Conservation (phyloP, 768 basidiomycete species). For the Fomitopsis serialis region DNA sequence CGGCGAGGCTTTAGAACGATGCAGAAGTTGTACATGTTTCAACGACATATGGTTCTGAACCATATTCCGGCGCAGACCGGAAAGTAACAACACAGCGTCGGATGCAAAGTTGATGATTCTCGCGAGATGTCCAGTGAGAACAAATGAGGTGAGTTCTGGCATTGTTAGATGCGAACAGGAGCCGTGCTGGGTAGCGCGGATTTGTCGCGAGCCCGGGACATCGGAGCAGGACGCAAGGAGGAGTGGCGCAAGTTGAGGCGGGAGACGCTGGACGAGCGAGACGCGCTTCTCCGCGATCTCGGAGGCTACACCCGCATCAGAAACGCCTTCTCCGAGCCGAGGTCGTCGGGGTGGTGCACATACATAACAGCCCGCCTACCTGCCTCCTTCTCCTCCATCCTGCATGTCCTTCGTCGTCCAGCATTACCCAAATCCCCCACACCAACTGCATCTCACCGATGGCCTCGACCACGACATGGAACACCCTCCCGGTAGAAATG, state of each 20-base stretch:
- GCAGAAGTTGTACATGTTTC: too few relatives aligned
- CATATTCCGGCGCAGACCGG: too few relatives aligned
- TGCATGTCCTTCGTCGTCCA: background rate
- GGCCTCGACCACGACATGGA: slow-evolving; percentile 33
- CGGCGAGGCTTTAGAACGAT: too few relatives aligned
- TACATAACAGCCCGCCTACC: background rate
- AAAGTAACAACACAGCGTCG: too few relatives aligned
- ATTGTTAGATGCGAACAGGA: too few relatives aligned
- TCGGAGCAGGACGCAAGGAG: too few relatives aligned
- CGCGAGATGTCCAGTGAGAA: too few relatives aligned
- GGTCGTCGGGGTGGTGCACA: slow-evolving; percentile 12
- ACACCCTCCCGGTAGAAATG: slow-evolving; percentile 59
- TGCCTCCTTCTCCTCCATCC: slow-evolving; percentile 3
- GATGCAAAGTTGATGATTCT: too few relatives aligned
- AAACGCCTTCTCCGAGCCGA: slow-evolving; percentile 6
- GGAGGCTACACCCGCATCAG: background rate
- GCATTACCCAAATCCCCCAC: background rate
- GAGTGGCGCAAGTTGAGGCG: background rate
- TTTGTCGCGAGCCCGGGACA: too few relatives aligned
- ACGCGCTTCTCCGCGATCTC: slow-evolving; percentile 4
- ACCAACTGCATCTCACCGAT: slow-evolving; percentile 5
- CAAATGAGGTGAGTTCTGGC: too few relatives aligned
- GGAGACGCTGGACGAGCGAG: background rate
- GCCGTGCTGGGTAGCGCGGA: too few relatives aligned
- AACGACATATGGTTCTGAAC: too few relatives aligned